Percentiles rank a stretch among this genome's conserved stretches.
Conservation (phyloP, 768 basidiomycete genomes). For the Melanogaster broomeanus region DNA sequence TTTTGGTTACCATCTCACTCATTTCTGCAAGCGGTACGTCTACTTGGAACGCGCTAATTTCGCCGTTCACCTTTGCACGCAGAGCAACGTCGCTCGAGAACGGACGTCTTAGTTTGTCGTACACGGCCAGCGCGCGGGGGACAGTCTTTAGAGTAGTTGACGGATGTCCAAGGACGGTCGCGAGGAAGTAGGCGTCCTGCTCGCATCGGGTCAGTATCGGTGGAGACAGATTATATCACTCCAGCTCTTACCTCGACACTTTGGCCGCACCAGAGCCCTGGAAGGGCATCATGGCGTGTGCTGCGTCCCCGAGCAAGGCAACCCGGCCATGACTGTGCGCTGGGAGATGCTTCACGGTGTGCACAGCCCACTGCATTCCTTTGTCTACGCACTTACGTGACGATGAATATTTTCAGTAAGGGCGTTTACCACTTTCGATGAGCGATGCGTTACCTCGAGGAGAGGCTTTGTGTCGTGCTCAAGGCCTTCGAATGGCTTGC, state of each 20-base stretch:
- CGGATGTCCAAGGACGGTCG: slow-evolving; percentile 46
- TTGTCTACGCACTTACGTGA: slow-evolving; percentile 49
- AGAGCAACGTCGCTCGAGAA: slow-evolving; percentile 38
- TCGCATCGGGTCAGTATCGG: background rate
- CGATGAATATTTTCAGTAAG: background rate
- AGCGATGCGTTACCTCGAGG: slow-evolving; percentile 44
- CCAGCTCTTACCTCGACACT: slow-evolving; percentile 40
- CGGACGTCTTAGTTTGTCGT: slow-evolving; percentile 53
- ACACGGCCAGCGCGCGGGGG: slow-evolving; percentile 44
- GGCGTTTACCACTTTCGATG: background rate
- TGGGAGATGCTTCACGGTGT: slow-evolving; percentile 52
- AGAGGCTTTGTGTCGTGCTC: slow-evolving; percentile 62
- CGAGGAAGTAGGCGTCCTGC: slow-evolving; percentile 39
- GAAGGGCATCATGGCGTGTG: slow-evolving; percentile 44
- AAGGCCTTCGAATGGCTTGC: slow-evolving; percentile 48
- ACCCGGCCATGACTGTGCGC: slow-evolving; percentile 56
- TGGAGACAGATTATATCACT: background rate
- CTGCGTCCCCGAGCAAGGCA: slow-evolving; percentile 46
- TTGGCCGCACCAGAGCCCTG: slow-evolving; percentile 46
- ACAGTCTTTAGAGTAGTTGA: slow-evolving; percentile 35
- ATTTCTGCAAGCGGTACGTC: slow-evolving; percentile 39
- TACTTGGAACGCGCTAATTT: slow-evolving; percentile 15
- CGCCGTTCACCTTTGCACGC: slow-evolving; percentile 20
- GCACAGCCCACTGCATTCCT: slow-evolving; percentile 63
- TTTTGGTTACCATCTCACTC: slow-evolving; percentile 43